Evolutionary conservation across 495 filamentous ascomycete genomes (phyloP), one percentile per base, ranked within the genome.

Genomic region (Talaromyces trachyspermus): DNA sequence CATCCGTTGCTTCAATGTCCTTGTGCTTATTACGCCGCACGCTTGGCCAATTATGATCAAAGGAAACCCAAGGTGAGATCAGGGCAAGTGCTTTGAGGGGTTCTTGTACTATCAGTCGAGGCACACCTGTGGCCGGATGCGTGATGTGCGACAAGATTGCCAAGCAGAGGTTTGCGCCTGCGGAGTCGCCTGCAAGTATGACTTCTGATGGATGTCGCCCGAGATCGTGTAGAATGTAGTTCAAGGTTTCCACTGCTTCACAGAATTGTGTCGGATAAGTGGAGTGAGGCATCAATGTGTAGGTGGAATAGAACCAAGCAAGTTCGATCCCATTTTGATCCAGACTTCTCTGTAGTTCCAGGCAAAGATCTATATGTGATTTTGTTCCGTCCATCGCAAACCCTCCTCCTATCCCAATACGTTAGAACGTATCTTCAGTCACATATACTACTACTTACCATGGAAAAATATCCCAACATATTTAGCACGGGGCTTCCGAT

Each of bases 391-490:
- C 39, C 39, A 43, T 43, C 23, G 39, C 39, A 43, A 43, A 43
- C 39, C 39, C 39, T 26, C 39, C 39, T 43, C 39, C 39, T 43
- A 43, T 43, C 22, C 20, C 24, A 43, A 43, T 43, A 43, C 39
- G 14, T 43, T 27, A 43, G 39, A 43, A 43, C 26, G 26, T 20
- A 8, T 27, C 39, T 43, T 43, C 39, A 43, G 17, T 17, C 39
- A 26, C 39, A 43, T 27, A 43, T 26, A 43, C 19, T 43, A 43
- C 19, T 40, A 55, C 63, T 26, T 25, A 78, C 76, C 81, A 49
- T 81, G 79, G 54, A 77, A 80, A 55, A 76, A 84, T 4, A 84
- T 20, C 6, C 84, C 52, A 1, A 79, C 61, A 26, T 78, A 74
- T 57, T 78, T 66, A 5, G 78, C 77, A 32, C 65, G 62, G 70